A percentile compares a stretch with the other conserved stretches of the same genome.
phyloP scores from a whole-genome alignment of 2,329 filamentous ascomycete genomes.

The Beauveria brongniartii region DNA sequence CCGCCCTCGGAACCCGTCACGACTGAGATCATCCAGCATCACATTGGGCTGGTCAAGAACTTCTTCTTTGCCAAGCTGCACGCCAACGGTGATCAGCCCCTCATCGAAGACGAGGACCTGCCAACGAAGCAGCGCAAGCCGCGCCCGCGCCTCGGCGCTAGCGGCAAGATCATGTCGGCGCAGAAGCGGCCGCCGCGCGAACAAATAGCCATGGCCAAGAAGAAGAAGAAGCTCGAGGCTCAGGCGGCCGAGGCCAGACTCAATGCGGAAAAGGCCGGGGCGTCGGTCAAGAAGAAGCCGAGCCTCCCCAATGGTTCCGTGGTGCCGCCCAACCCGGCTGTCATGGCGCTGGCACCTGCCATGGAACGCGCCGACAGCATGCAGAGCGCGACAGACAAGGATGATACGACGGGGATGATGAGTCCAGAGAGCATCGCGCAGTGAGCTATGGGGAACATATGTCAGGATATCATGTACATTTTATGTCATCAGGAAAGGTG shows the following conservation, averaged over 20 bases:
- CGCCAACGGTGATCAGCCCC: conserved; percentile 68
- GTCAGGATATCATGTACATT: conserved; percentile 3
- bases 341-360: conserved; percentile 31
- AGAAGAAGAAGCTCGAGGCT: conserved; percentile 72
- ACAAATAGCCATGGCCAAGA: conserved; percentile 76
- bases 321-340: conserved; percentile 32
- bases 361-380: conserved; percentile 54
- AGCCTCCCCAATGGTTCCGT: conserved; percentile 17
- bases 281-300: conserved; percentile 47
- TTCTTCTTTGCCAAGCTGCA: conserved; percentile 89
- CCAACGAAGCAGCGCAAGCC: conserved; percentile 82
- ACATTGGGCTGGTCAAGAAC: conserved; percentile 82
- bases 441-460: conserved; percentile 13
- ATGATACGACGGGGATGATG: conserved; percentile 67
- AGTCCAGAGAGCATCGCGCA: conserved; percentile 69
- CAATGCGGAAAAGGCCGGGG: conserved; percentile 27
- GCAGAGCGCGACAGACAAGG: conserved; percentile 59
- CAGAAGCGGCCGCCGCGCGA: conserved; percentile 77
- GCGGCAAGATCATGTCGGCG: conserved; percentile 78
- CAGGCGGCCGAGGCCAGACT: conserved; percentile 39
- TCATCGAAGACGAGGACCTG: conserved; percentile 91
- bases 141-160: conserved; percentile 56
- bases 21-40: conserved; percentile 63
- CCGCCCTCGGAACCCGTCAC: conserved; percentile 70
- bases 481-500: not conserved